Evolutionary conservation across 2,329 filamentous ascomycete genomes (phyloP).

Genomic region (Myotisia sp.): DNA sequence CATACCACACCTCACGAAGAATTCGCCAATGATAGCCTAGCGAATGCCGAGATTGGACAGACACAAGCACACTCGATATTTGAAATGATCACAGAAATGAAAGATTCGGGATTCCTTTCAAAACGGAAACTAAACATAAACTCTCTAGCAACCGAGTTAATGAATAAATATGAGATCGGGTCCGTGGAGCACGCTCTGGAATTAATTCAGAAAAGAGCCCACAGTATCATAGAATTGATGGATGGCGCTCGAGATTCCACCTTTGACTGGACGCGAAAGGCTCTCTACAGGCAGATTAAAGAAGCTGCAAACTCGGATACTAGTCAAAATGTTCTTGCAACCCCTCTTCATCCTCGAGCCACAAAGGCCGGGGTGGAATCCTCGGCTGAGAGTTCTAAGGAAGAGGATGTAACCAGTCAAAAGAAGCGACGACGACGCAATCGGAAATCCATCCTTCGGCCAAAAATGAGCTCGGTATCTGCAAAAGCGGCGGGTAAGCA

Average conservation of each 20-base stretch:
- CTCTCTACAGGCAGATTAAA: conserved; percentile 29
- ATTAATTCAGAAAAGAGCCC: conserved; percentile 23
- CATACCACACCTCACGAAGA: too few species aligned
- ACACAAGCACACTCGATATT: conserved; percentile 26
- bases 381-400: conserved; percentile 9
- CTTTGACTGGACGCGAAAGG: conserved; percentile 29
- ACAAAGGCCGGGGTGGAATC: conserved; percentile 21
- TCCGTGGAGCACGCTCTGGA: conserved; percentile 24
- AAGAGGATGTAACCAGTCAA: conserved; percentile 11
- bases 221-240: conserved; percentile 22
- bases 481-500: conserved; percentile 30
- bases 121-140: conserved; percentile 29
- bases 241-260: conserved; percentile 23
- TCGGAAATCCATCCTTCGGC: conserved; percentile 33
- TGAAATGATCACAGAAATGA: conserved; percentile 25
- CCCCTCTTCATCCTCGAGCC: conserved; percentile 23
- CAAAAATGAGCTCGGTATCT: conserved; percentile 27
- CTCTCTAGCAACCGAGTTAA: conserved; percentile 19
- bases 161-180: conserved; percentile 23
- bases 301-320: conserved; percentile 18
- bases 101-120: conserved; percentile 27
- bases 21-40: conserved; percentile 11
- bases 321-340: conserved; percentile 19
- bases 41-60: conserved; percentile 14
- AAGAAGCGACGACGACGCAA: conserved; percentile 18